Base-by-base conservation (phyloP, 352 stramenopile genomes). In the Phytophthora ramorum region DNA sequence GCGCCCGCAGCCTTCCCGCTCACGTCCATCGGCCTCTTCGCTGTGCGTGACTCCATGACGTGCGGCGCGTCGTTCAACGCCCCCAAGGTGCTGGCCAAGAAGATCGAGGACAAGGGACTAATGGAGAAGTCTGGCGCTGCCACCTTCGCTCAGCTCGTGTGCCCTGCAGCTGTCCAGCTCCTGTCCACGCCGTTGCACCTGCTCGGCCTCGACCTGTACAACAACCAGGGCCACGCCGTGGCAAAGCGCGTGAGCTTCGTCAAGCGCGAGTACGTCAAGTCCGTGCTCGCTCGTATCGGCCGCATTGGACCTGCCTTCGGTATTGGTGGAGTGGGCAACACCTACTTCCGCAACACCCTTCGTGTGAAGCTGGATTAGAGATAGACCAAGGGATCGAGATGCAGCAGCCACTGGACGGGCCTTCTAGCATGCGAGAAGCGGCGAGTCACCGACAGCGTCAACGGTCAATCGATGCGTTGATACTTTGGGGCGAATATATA, bases 301-400 rank as follows among this genome's bases (percentile, higher is more conserved):
- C 90, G 91, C 40, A 97, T 97, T 46, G 89, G 87, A 17, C 91
- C 91, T 38, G 91, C 91, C 6, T 97, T 97, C 59, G 91, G 91
- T 16, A 87, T 97, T 53, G 91, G 91, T 4, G 91, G 91, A 26
- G 83, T 97, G 37, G 89, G 90, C 55, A 97, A 97, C 76, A 80
- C 59, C 19, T 86, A 81, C 73, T 89, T 81, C 58, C 80, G 84
- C 35, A 73, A 87, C 35, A 53, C 58, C 2, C 64, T 92, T 28
- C 79, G 79, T 14, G 63, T 58, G 13, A 70, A 73, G 16, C 53
- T 90, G 24, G 66, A 73, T 13, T 86, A 69, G 72, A 73, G 9
- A 43, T 10, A 58, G 13, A 43, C n/a, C 17, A 16, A 45, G 28
- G 35, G 22, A 13, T 35, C 16, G 40, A 9, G 10, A 48, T 66